These are phyloP conservation scores for Corylus americana DNA, from an alignment of 306 rosid species.

Conservation along the genomic window DNA sequence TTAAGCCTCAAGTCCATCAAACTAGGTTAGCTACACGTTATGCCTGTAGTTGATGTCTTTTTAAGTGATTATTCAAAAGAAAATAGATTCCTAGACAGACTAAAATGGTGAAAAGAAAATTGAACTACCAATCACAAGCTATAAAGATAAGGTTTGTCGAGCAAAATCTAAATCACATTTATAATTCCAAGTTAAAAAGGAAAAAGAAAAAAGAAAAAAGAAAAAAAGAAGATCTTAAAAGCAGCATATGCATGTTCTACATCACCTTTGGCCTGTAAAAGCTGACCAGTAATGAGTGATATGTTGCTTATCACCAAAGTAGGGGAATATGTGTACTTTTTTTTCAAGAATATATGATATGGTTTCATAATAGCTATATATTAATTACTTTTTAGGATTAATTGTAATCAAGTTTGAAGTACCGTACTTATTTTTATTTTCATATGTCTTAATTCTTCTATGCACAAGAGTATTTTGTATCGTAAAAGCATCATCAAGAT, in stretches of 20 bases:
- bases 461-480: no score
- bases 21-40: neutral
- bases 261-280: slow-evolving; percentile 93
- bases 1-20: neutral
- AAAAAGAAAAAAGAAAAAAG: neutral
- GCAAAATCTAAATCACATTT: neutral
- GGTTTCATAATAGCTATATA: no score
- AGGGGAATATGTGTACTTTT: no score
- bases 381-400: no score
- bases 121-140: neutral
- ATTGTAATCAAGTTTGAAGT: no score
- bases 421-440: no score
- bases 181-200: neutral
- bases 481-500: no score
- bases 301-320: no score
- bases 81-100: neutral
- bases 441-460: no score
- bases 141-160: neutral
- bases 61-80: neutral
- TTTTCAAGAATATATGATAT: no score
- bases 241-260: slow-evolving; percentile 94
- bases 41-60: neutral
- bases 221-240: slow-evolving; percentile 66
- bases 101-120: neutral
- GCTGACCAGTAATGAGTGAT: slow-evolving; percentile 68